Base-by-base conservation (phyloP, 805 yeast genomes). In the Pichia nakasei region DNA sequence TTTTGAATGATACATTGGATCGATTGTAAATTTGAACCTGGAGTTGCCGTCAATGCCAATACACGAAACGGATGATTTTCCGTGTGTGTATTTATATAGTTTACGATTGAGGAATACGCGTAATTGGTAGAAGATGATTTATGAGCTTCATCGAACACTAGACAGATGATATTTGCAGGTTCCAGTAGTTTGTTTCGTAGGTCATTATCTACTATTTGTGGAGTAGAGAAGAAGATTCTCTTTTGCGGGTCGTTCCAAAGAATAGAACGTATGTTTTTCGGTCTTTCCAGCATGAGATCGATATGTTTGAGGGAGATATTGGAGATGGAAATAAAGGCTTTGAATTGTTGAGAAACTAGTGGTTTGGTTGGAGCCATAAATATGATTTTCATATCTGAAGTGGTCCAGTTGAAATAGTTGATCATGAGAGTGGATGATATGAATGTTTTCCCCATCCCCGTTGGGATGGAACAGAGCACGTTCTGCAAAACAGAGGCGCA, bases 311-410 rank as follows among this genome's bases (percentile, higher is more conserved):
- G 66, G 1, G 94, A 82, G 19, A 94, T 77, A 4, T 96, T 97
- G 0, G 95, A 82, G 15, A 85, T 79, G 9, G 86, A 82, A 44
- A 87, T 72, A 58, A 96, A 93, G 1, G 97, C 97, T 56, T 83
- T 84, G 51, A 91, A 84, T 63, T 93, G 98, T 64, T 93, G 99
- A 1, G 96, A 89, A 7, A 93, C 97, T 43, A 93, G 69, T 0
- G 99, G 99, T 51, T 89, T 71, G 2, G 99, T 93, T 0, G 99
- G 99, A 0, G 99, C 98, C 82, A 91, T 81, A 61, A 93, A 93
- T 1, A 94, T 76, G 51, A 93, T 78, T 56, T 89, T 93, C 41
- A 45, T 26, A 2, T 87, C 78, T 5, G 64, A 60, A 15, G 75
- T 75, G 19, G 89, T 84, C 98, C 98, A 93, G 39, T 94, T 65